Evolutionary conservation across 2,329 filamentous ascomycete genomes (phyloP), one percentile per base, ranked within the genome.

Genomic region (Trichophyton schoenleinii): DNA sequence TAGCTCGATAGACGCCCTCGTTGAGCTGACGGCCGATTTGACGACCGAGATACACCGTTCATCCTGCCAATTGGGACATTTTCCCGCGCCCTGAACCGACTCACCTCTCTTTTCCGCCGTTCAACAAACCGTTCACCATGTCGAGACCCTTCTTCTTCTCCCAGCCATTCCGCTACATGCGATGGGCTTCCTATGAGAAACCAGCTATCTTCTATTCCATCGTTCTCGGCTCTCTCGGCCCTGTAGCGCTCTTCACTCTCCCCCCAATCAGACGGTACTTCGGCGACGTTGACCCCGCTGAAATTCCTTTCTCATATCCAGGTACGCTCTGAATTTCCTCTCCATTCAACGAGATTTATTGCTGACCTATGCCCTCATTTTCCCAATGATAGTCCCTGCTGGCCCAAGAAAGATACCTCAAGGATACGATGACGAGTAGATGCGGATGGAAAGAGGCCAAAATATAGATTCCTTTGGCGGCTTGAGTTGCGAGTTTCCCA

Each of bases 121-220:
- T 1, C 49, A n/a, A 34, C 28, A 34, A 5, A 31, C n/a, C 18
- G 31, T 9, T 66, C 68, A 67, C 63, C 64, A 79, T 79, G 77
- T 74, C 81, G 63, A 80, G 82, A 61, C 87, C 90, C 69, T 80
- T 81, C 70, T 96, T 99, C 87, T 96, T 87, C 85, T 82, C 84
- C 67, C 81, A 83, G 63, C 94, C 94, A 66, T 71, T 95, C 73
- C 85, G 85, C 69, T 97, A 96, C 84, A 77, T 88, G 70, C 87
- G 87, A 76, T 97, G 91, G 90, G 86, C 91, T 60, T 82, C 88
- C 58, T 87, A 90, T 77, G 87, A 94, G 76, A 88, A 88, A 74
- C 94, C 94, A 59, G 91, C 91, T 63, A 87, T 91, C 78, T 95
- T 96, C 81, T 97, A 85, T 83, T 90, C 89, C 69, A 78, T 89